Base-by-base conservation (phyloP, 2,329 filamentous ascomycete species). In the Fusarium nygamai region DNA sequence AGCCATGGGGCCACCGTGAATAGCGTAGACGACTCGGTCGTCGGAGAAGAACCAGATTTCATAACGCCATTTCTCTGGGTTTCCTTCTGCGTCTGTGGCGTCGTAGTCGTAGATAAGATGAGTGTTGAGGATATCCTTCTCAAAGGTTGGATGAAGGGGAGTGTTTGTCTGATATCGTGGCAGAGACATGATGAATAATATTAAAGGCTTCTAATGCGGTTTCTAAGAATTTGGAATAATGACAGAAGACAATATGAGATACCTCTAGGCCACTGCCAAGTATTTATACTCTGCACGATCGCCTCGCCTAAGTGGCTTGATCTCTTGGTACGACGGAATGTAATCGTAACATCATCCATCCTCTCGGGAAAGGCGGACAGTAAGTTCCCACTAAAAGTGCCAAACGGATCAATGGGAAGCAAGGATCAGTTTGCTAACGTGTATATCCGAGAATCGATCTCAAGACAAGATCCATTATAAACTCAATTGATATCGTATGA, bases 21-120 rank as follows among this genome's bases (percentile, higher is more conserved):
- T 91, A 31, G 85, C 85, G 73, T 91, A 91, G 67, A 90, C 86
- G 54, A 89, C 85, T 9, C 88, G 85, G 61, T 84, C 80, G 24
- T 85, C 80, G n/a, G 85, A 88, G 74, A 87, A 88, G 80, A 90
- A 90, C 88, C 89, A 90, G 76, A 91, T 86, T 68, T 91, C 89
- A 73, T 91, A 91, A 4, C 87, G 85, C 89, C 88, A 91, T 77
- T 88, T 90, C 59, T 89, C 86, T 0, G 87, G 85, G 10, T 86
- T 86, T 16, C 88, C 87, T 3, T 85, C 64, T 5, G 70, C 72
- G 62, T 87, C 85, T 60, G 86, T 79, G 2, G 86, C 87, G 46
- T 85, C 83, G 72, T 90, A 90, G 72, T 90, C 88, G 78, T 91
- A 90, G 61, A 90, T 83, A 3, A 90, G 81, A 70, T 90, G 88